A percentile compares a stretch with the other conserved stretches of the same genome.
Evolutionary conservation across 176 grass and related monocot genomes (phyloP).

Genomic region (Canna indica): DNA sequence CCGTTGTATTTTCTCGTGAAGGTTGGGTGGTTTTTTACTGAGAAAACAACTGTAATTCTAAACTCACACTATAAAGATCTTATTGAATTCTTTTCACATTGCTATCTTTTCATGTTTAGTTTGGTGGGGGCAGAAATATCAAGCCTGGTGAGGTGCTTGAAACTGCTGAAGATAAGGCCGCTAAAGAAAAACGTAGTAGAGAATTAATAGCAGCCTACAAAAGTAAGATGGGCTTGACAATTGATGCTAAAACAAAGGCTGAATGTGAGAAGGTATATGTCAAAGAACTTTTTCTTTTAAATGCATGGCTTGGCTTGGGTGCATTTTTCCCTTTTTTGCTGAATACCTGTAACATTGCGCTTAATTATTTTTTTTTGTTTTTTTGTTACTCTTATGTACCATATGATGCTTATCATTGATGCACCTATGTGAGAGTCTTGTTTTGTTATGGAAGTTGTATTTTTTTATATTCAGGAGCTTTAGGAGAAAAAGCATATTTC

Average conservation of each 20-base stretch:
- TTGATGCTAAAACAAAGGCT: slow-evolving; percentile 49
- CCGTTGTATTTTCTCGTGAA: too few relatives aligned
- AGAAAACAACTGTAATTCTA: not conserved
- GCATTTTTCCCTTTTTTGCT: not conserved
- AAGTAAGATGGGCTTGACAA: slow-evolving; percentile 29
- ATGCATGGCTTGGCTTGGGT: not conserved
- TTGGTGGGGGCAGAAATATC: slow-evolving; percentile 62
- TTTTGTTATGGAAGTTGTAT: not conserved
- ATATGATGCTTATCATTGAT: not conserved
- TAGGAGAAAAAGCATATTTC: too few relatives aligned
- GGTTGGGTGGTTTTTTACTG: too few relatives aligned
- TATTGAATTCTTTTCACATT: not conserved
- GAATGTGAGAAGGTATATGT: slow-evolving; percentile 45
- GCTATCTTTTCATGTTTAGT: slow-evolving; percentile 37
- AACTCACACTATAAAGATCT: not conserved
- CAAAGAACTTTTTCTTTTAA: not conserved
- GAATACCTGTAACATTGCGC: not conserved
- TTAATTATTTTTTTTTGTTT: not conserved
- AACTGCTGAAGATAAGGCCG: slow-evolving; percentile 45
- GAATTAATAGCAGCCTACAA: slow-evolving; percentile 51
- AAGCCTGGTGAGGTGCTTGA: slow-evolving; percentile 35
- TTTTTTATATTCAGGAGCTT: not conserved
- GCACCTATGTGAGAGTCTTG: not conserved
- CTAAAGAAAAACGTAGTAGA: slow-evolving; percentile 43
- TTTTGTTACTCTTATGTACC: not conserved